Conservation (phyloP, 441 rosid genomes). For the Arabidopsis lyrata region DNA sequence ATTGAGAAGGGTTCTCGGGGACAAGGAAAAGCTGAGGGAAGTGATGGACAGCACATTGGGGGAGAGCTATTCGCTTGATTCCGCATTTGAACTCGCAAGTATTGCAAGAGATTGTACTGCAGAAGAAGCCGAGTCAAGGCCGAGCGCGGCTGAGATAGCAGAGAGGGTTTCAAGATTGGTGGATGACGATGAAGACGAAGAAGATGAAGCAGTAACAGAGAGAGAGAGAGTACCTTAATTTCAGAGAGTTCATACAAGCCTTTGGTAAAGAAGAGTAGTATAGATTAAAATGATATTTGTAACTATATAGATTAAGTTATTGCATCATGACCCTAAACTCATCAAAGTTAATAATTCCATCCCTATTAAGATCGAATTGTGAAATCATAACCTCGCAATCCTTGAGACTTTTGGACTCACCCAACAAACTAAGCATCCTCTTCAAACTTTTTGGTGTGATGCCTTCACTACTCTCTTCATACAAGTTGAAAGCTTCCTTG, state of each 20-base stretch:
- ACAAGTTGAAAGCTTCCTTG: slow-evolving; percentile 72
- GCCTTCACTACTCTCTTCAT: slow-evolving; percentile 62
- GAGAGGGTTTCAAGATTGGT: slow-evolving; percentile 70
- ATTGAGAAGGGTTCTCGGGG: slow-evolving; percentile 52
- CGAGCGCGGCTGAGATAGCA: slow-evolving; percentile 75
- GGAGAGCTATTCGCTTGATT: slow-evolving; percentile 73
- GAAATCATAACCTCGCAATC: slow-evolving; percentile 70
- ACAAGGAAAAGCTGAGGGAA: slow-evolving; percentile 59
- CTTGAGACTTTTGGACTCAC: slow-evolving; percentile 54
- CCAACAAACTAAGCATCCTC: slow-evolving; percentile 68
- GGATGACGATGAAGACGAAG: slow-evolving; percentile 52
- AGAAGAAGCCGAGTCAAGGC: slow-evolving; percentile 70
- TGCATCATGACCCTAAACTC: slow-evolving; percentile 79
- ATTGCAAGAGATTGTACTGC: slow-evolving; percentile 73
- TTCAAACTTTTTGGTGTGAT: slow-evolving; percentile 72
- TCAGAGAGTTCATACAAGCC: slow-evolving; percentile 84
- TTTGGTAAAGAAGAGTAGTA: slow-evolving; percentile 51
- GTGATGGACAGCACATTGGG: slow-evolving; percentile 83
- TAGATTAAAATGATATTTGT: slow-evolving; percentile 28
- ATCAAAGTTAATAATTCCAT: slow-evolving; percentile 79
- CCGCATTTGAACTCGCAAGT: slow-evolving; percentile 69
- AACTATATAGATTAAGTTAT: slow-evolving; percentile 18
- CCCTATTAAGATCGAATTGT: slow-evolving; percentile 69
- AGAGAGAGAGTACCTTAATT: slow-evolving; percentile 52
- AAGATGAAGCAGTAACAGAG: slow-evolving; percentile 39